Conservation (phyloP, 192 early-diverging fungal species). For the Coemansia umbellata region DNA sequence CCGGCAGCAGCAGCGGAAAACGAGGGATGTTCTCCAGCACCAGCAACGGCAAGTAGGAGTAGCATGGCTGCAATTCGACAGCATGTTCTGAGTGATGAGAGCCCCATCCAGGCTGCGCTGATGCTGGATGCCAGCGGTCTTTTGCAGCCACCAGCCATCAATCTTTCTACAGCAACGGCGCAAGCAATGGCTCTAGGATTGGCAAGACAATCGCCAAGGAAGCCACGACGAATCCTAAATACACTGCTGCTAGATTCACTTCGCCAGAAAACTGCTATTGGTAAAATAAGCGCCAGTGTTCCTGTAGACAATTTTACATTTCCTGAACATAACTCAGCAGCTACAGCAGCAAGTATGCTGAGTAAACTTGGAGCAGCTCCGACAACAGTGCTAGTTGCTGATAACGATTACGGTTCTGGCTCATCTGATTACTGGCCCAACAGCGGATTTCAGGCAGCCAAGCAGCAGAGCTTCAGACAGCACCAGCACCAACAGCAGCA, state of each 20-base stretch:
- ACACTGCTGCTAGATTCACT: not conserved
- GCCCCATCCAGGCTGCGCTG: not conserved
- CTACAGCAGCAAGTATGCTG: too few relatives aligned
- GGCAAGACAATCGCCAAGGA: not conserved
- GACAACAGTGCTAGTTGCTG: too few relatives aligned
- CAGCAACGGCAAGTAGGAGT: slow-evolving; percentile 4
- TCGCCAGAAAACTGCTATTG: not conserved
- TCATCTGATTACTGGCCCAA: too few relatives aligned
- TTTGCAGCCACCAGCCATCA: not conserved
- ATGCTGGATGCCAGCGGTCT: not conserved
- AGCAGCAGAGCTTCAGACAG: slow-evolving; percentile 9
- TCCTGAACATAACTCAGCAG: too few relatives aligned
- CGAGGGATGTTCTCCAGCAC: not conserved
- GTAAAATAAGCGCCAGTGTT: not conserved
- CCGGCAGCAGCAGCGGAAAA: not conserved
- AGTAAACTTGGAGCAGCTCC: too few relatives aligned
- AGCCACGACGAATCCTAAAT: not conserved
- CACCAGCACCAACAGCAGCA: slow-evolving; percentile 11
- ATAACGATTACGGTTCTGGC: too few relatives aligned
- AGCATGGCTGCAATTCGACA: not conserved
- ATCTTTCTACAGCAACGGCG: not conserved
- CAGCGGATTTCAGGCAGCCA: not conserved
- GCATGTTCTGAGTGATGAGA: not conserved
- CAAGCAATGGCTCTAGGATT: not conserved
- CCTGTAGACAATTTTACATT: not conserved